Base-by-base conservation (phyloP, 768 basidiomycete genomes). In the Boletus rubropictus region DNA sequence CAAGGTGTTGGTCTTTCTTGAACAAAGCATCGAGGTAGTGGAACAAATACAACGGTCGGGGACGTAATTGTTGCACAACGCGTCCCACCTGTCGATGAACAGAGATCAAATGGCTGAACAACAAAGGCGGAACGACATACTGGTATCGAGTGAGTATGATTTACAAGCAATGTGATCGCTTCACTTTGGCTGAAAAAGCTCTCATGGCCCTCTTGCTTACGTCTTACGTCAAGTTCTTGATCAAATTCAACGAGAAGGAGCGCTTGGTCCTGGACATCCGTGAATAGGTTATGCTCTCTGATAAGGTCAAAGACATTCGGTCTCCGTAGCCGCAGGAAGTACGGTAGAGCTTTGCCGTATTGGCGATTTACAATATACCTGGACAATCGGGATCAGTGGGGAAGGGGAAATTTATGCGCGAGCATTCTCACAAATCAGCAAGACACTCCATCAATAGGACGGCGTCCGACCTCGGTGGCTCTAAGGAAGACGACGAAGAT, bases 261-360 rank as follows among this genome's bases (percentile, higher is more conserved):
- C 15, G 89, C 92, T 66, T 96, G 93, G 59, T 98, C 93, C 60
- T 89, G 86, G 2, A 99, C 89, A 46, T 89, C 90, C 20, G 93
- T 89, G 66, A 96, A 99, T 6, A 99, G 72, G 58, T 95, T 95
- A 61, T 96, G 75, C 44, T 96, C 91, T 29, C 86, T 76, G 56
- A 99, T 96, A 46, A 99, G 82, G 50, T 93, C 86, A 64, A 99
- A 95, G 11, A 97, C 95, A 56, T 92, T 85, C 7, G 91, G 82
- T 41, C 84, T 76, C 39, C 93, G 82, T 14, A 98, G 74, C 7
- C 89, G 80, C 14, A 99, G 75, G 71, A 86, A 90, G 69, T 81
- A 98, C 0, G 89, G 89, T 0, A 99, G 71, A 0, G 96, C 96
- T 69, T 95, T 94, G 18, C 89, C 93, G 3, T 89, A 90, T 69